Evolutionary conservation across 768 basidiomycete genomes (phyloP).

Genomic region (Mycena albidolilacea): DNA sequence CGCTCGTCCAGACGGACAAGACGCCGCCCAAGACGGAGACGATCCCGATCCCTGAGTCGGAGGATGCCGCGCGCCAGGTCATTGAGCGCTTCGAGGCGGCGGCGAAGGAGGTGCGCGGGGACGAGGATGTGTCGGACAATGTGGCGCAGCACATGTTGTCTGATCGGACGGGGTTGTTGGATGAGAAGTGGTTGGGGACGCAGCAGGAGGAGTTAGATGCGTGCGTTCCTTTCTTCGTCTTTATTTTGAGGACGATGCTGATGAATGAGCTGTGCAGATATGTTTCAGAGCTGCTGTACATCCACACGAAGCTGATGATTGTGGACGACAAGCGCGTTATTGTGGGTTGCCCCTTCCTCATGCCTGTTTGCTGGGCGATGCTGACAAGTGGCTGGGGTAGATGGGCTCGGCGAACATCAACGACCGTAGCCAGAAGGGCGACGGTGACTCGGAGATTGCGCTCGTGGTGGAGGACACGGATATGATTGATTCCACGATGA

Average conservation of each 20-base stretch:
- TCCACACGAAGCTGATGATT: constrained; percentile 94
- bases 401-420: constrained; percentile 97
- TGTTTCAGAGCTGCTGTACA: constrained; percentile 85
- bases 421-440: constrained; percentile 91
- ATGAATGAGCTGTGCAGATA: constrained; percentile 62
- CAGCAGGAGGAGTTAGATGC: constrained; percentile 87
- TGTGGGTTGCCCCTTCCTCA: constrained; percentile 58
- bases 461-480: constrained; percentile 93
- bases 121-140: constrained; percentile 78
- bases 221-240: constrained; percentile 60
- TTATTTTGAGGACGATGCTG: constrained; percentile 25
- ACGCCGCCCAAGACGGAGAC: constrained; percentile 66
- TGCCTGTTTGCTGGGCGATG: no score
- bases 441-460: constrained; percentile 96
- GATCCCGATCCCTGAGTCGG: constrained; percentile 75
- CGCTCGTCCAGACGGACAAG: constrained; percentile 68
- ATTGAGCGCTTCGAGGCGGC: constrained; percentile 81
- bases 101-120: constrained; percentile 66
- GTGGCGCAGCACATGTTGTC: constrained; percentile 86
- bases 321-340: constrained; percentile 94
- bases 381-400: constrained; percentile 52
- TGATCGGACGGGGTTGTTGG: constrained; percentile 71
- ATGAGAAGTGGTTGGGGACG: constrained; percentile 90
- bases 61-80: constrained; percentile 77
- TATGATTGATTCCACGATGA: constrained; percentile 81